A percentile compares a stretch with the other conserved stretches of the same genome.
phyloP scores from a whole-genome alignment of 108 stramenopile species.

The Discostella pseudostelligera region DNA sequence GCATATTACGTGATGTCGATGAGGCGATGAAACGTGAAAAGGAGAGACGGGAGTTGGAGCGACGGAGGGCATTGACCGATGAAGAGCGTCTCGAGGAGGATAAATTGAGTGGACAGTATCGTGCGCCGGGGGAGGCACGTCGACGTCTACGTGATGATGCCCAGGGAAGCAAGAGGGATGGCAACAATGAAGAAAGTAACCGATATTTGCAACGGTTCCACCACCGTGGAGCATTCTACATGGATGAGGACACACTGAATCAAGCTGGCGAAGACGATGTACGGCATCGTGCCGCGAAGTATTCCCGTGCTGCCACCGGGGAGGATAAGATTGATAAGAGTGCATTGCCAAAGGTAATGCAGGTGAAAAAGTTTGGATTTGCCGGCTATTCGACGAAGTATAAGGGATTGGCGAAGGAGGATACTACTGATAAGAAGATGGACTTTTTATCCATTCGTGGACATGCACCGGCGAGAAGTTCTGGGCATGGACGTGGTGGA shows the following conservation, averaged over 20 bases:
- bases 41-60: slow-evolving; percentile 63
- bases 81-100: slow-evolving; percentile 88
- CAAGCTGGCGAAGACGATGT: slow-evolving; percentile 78
- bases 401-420: slow-evolving; percentile 90
- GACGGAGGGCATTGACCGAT: slow-evolving; percentile 87
- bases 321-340: slow-evolving; percentile 87
- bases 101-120: slow-evolving; percentile 53
- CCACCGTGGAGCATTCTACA: slow-evolving; percentile 98
- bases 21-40: slow-evolving; percentile 37
- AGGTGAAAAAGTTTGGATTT: slow-evolving; percentile 94
- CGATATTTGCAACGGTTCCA: slow-evolving; percentile 88
- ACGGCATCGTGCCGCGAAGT: slow-evolving; percentile 76
- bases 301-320: slow-evolving; percentile 82
- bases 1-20: slow-evolving; percentile 72
- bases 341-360: slow-evolving; percentile 90
- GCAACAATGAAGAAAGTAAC: slow-evolving; percentile 39
- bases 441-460: slow-evolving; percentile 44
- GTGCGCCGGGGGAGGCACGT: slow-evolving; percentile 55
- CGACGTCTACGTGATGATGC: slow-evolving; percentile 14
- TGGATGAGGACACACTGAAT: slow-evolving; percentile 92
- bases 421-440: slow-evolving; percentile 77
- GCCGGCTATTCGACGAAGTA: slow-evolving; percentile 88
- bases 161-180: slow-evolving; percentile 18
- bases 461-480: background rate
- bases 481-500: slow-evolving; percentile 6